A percentile compares a stretch with the other conserved stretches of the same genome.
Conservation (phyloP, 2,329 filamentous ascomycete genomes). For the Sclerotinia minor region DNA sequence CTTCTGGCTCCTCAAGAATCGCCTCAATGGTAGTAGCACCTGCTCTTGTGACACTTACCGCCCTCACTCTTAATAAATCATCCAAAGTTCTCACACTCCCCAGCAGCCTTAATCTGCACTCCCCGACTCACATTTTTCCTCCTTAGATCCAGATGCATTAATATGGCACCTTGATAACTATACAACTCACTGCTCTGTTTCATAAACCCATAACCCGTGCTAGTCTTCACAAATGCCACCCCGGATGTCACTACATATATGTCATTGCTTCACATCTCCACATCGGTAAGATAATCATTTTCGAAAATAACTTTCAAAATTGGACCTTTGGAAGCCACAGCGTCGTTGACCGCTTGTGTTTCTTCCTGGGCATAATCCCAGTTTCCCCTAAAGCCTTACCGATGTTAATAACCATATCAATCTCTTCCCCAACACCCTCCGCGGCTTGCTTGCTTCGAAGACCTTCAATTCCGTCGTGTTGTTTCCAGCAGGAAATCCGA, state of each 20-base stretch:
- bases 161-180: slow-evolving; percentile 54
- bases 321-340: slow-evolving; percentile 47
- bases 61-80: slow-evolving; percentile 55
- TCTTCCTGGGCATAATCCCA: slow-evolving; percentile 58
- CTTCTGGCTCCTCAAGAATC: slow-evolving; percentile 58
- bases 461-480: slow-evolving; percentile 56
- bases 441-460: slow-evolving; percentile 52
- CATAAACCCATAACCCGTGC: slow-evolving; percentile 61
- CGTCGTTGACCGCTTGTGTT: slow-evolving; percentile 52
- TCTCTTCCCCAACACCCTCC: slow-evolving; percentile 51
- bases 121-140: slow-evolving; percentile 45
- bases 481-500: slow-evolving; percentile 62
- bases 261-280: slow-evolving; percentile 55
- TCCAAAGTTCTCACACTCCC: slow-evolving; percentile 58
- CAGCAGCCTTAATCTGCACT: slow-evolving; percentile 59
- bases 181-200: slow-evolving; percentile 55
- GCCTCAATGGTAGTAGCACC: slow-evolving; percentile 56
- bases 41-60: slow-evolving; percentile 55
- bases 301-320: slow-evolving; percentile 63
- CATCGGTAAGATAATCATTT: slow-evolving; percentile 54
- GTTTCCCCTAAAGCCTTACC: slow-evolving; percentile 58
- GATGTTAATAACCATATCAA: slow-evolving; percentile 63
- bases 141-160: slow-evolving; percentile 56
- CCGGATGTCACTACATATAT: slow-evolving; percentile 52
- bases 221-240: slow-evolving; percentile 62